A percentile compares a stretch with the other conserved stretches of the same genome.
Conservation (phyloP, 2,329 filamentous ascomycete genomes). For the Triangularia setosa region DNA sequence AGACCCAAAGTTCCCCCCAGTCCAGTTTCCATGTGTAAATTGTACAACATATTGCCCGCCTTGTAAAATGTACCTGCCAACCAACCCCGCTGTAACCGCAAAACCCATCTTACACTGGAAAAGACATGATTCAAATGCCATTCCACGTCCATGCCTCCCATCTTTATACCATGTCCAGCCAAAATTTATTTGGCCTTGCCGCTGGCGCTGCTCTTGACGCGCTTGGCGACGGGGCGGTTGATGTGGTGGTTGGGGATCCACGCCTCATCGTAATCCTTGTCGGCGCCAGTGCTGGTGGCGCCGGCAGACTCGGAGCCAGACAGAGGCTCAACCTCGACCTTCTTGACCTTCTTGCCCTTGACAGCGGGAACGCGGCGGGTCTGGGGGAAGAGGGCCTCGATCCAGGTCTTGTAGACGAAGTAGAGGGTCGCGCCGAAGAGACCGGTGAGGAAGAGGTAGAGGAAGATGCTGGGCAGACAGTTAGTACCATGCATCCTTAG, state of each 20-base stretch:
- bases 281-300: conserved; percentile 62
- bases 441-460: conserved; percentile 84
- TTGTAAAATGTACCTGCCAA: neutral
- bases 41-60: neutral
- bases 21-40: neutral
- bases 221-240: conserved; percentile 72
- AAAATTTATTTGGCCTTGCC: conserved; percentile 31
- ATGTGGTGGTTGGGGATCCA: conserved; percentile 92
- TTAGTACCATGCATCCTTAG: neutral
- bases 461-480: conserved; percentile 71
- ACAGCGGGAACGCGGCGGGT: conserved; percentile 53
- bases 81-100: neutral
- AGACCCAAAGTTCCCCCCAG: neutral
- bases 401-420: conserved; percentile 98
- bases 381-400: conserved; percentile 93
- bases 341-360: conserved; percentile 63
- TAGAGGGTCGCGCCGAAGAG: conserved; percentile 78
- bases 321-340: conserved; percentile 55
- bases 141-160: neutral
- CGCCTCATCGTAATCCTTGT: conserved; percentile 80
- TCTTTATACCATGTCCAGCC: neutral
- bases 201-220: conserved; percentile 57
- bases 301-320: conserved; percentile 68
- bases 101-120: neutral
- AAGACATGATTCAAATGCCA: neutral